These are phyloP conservation scores for Boletus fagicola DNA, from an alignment of 768 basidiomycete genomes.

Conservation along the genomic window DNA sequence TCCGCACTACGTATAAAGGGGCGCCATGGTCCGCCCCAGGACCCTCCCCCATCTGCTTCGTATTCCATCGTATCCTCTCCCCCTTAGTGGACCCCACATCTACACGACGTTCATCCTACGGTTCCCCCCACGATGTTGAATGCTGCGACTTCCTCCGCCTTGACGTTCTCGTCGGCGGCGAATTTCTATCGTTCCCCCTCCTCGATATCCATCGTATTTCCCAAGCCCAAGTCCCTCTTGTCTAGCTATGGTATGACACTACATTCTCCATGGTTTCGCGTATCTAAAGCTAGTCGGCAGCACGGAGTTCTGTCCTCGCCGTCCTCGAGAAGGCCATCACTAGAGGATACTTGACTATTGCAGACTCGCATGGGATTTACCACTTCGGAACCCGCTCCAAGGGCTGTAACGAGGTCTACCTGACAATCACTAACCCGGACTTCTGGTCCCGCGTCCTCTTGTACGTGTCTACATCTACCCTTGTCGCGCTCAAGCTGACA, in stretches of 20 bases:
- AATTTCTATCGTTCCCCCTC: slow-evolving; percentile 35
- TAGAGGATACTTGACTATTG: slow-evolving; percentile 58
- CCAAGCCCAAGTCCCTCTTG: slow-evolving; percentile 30
- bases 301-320: slow-evolving; percentile 58
- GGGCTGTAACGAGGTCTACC: slow-evolving; percentile 58
- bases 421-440: slow-evolving; percentile 56
- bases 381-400: slow-evolving; percentile 58
- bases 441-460: slow-evolving; percentile 69
- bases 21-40: slow-evolving; percentile 5
- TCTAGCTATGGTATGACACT: slow-evolving; percentile 26
- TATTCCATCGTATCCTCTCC: slow-evolving; percentile 5
- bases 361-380: slow-evolving; percentile 57
- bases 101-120: background rate
- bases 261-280: background rate
- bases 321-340: slow-evolving; percentile 58
- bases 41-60: slow-evolving; percentile 15
- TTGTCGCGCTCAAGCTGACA: slow-evolving; percentile 15
- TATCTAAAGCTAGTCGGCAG: slow-evolving; percentile 33
- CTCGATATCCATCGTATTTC: slow-evolving; percentile 30
- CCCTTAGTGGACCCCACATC: background rate
- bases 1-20: slow-evolving; percentile 33
- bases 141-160: slow-evolving; percentile 29
- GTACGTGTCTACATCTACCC: slow-evolving; percentile 37
- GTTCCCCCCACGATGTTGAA: slow-evolving; percentile 28
- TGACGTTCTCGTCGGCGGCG: slow-evolving; percentile 31